These are phyloP conservation scores for Kwoniella shandongensis DNA, from an alignment of 768 basidiomycete species.

Conservation along the genomic window DNA sequence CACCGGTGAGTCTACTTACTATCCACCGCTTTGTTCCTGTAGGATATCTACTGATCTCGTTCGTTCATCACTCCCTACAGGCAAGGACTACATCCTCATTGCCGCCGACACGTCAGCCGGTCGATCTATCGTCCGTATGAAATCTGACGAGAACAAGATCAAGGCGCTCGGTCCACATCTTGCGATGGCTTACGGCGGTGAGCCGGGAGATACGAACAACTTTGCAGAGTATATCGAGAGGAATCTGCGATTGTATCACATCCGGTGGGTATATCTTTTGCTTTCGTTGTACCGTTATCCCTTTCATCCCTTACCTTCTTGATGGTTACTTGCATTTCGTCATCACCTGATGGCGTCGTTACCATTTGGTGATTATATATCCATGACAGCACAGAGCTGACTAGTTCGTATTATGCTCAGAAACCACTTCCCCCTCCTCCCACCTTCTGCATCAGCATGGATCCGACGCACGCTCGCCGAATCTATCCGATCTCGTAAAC, in stretches of 20 bases:
- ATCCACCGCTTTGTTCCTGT: no score
- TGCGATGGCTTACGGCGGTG: constrained; percentile 91
- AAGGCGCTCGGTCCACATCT: constrained; percentile 85
- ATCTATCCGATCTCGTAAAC: constrained; percentile 78
- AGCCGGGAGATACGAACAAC: constrained; percentile 94
- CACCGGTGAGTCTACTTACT: constrained; percentile 54
- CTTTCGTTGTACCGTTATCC: not conserved
- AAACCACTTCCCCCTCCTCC: constrained; percentile 83
- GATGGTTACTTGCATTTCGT: no score
- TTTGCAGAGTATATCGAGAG: constrained; percentile 96
- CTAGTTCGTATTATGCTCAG: constrained; percentile 29
- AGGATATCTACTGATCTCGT: not conserved
- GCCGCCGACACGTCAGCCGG: constrained; percentile 87
- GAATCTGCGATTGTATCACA: constrained; percentile 93
- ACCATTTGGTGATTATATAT: no score
- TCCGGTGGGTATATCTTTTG: constrained; percentile 60
- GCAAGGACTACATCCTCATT: constrained; percentile 89
- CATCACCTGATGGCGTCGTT: not conserved
- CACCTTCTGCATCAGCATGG: constrained; percentile 90
- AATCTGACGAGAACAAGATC: constrained; percentile 94
- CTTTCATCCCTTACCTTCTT: not conserved
- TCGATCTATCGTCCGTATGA: constrained; percentile 96
- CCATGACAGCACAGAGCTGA: no score
- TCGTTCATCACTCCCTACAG: constrained; percentile 44
- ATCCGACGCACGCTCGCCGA: constrained; percentile 86